phyloP scores from a whole-genome alignment of 495 filamentous ascomycete species.

The Delitschia confertaspora region DNA sequence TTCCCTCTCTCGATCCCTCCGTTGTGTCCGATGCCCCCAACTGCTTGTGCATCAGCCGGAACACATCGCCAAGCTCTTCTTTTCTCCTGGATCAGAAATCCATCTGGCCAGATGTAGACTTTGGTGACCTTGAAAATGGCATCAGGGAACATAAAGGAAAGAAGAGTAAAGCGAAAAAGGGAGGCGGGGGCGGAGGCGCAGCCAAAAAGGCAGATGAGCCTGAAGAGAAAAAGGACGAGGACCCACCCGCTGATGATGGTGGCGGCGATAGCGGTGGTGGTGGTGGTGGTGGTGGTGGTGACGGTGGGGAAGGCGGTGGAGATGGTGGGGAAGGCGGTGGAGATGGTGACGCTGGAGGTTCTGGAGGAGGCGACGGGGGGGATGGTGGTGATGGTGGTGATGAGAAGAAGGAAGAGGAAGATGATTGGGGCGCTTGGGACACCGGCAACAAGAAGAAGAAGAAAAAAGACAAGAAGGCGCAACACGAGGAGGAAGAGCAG shows the following conservation, averaged over 20 bases:
- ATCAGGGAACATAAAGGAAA: conserved; percentile 30
- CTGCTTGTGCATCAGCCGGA: conserved; percentile 22
- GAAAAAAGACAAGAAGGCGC: conserved; percentile 27
- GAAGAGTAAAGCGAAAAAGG: too few relatives aligned
- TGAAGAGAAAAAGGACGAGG: conserved; percentile 43
- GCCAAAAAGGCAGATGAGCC: conserved; percentile 27
- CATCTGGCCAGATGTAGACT: conserved; percentile 18
- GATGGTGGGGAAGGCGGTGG: conserved; percentile 25
- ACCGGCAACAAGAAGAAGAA: conserved; percentile 28
- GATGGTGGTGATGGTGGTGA: conserved; percentile 36
- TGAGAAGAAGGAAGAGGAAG: conserved; percentile 30
- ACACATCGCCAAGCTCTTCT: conserved; percentile 22
- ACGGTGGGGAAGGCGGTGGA: conserved; percentile 34
- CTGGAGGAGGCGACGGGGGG: conserved; percentile 29
- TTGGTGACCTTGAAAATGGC: conserved; percentile 20
- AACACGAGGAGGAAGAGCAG: conserved; percentile 32
- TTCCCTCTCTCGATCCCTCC: conserved; percentile 22
- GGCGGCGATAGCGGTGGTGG: conserved; percentile 29
- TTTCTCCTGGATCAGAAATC: conserved; percentile 23
- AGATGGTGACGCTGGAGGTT: conserved; percentile 27
- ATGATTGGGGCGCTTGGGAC: conserved; percentile 29
- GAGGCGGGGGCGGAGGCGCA: conserved; percentile 19
- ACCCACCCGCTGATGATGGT: conserved; percentile 29
- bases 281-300: conserved; percentile 29
- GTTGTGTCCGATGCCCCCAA: conserved; percentile 17